These are phyloP conservation scores for Ballota nigra DNA, from an alignment of 257 asterid species.

Conservation along the genomic window DNA sequence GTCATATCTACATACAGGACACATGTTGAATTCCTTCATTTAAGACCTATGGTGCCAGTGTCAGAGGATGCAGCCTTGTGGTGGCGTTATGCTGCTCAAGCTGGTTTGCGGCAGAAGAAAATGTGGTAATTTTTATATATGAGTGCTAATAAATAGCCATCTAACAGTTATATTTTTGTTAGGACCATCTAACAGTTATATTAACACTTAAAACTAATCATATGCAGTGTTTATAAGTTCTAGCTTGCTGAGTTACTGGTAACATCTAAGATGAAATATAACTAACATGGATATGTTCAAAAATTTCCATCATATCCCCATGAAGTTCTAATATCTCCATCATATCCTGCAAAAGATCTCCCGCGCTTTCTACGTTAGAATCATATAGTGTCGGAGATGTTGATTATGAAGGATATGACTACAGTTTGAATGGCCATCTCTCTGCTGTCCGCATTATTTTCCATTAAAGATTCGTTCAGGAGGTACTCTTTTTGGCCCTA, in stretches of 20 bases:
- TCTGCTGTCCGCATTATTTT: slow-evolving; percentile 98
- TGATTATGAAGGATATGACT: slow-evolving; percentile 91
- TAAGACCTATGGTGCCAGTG: slow-evolving; percentile 83
- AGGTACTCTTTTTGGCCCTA: slow-evolving; percentile 49
- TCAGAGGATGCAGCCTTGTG: slow-evolving; percentile 56
- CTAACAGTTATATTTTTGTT: slow-evolving; percentile 2
- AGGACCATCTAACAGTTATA: too few relatives aligned
- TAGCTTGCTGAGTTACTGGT: slow-evolving; percentile 10
- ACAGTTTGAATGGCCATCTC: slow-evolving; percentile 86
- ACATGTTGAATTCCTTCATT: slow-evolving; percentile 78
- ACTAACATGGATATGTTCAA: neutral
- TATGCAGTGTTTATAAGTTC: slow-evolving; percentile 14
- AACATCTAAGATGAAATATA: neutral
- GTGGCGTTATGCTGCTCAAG: slow-evolving; percentile 99
- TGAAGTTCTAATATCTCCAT: too few relatives aligned
- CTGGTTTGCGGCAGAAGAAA: slow-evolving; percentile 81
- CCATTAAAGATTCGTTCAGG: slow-evolving; percentile 90
- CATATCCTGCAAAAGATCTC: too few relatives aligned
- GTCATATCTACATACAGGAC: slow-evolving; percentile 77
- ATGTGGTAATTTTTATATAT: slow-evolving; percentile 61
- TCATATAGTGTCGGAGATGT: slow-evolving; percentile 79
- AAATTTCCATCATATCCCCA: too few relatives aligned
- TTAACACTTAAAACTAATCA: slow-evolving; percentile 2
- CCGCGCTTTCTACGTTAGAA: slow-evolving; percentile 27
- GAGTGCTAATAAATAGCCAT: slow-evolving; percentile 13